A percentile compares a stretch with the other conserved stretches of the same genome.
Conservation (phyloP, 352 stramenopile genomes). For the Pythium graminicola region DNA sequence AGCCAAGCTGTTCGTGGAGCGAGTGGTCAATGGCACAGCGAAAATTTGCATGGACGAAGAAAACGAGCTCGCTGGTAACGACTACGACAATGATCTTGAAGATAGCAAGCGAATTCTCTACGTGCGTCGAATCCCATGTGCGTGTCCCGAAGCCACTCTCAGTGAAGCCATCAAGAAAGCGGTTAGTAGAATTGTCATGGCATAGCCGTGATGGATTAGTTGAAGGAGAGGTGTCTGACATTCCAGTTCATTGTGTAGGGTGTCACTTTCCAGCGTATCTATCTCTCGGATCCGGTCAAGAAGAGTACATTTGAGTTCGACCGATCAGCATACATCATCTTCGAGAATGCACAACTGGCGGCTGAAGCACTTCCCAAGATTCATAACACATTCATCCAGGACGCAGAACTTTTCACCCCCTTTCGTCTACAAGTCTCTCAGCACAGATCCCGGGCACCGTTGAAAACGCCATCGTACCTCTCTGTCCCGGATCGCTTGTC, state of each 20-base stretch:
- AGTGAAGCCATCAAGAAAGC: slow-evolving; percentile 80
- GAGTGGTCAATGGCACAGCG: slow-evolving; percentile 39
- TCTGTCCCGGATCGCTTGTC: slow-evolving; percentile 57
- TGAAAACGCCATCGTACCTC: slow-evolving; percentile 81
- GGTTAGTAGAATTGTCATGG: slow-evolving; percentile 26
- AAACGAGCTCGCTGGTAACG: slow-evolving; percentile 31
- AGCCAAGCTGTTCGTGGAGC: slow-evolving; percentile 72
- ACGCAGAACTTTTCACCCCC: slow-evolving; percentile 61
- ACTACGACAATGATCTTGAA: slow-evolving; percentile 76
- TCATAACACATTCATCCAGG: slow-evolving; percentile 81
- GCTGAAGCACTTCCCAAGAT: slow-evolving; percentile 75
- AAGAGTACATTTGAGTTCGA: slow-evolving; percentile 85
- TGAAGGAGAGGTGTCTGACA: background rate
- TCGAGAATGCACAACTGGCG: slow-evolving; percentile 59
- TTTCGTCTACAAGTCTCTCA: slow-evolving; percentile 75
- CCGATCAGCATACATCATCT: slow-evolving; percentile 80
- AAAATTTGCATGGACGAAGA: slow-evolving; percentile 67
- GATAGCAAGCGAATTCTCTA: slow-evolving; percentile 72
- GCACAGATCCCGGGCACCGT: slow-evolving; percentile 60
- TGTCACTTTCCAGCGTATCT: slow-evolving; percentile 65
- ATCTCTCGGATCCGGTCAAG: slow-evolving; percentile 78
- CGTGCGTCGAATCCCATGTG: slow-evolving; percentile 73
- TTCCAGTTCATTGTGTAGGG: slow-evolving; percentile 31
- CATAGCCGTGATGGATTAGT: background rate
- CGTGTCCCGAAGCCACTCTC: slow-evolving; percentile 57